Conservation (phyloP, 2,329 filamentous ascomycete genomes). For the Rhexocercosporidium sp. region DNA sequence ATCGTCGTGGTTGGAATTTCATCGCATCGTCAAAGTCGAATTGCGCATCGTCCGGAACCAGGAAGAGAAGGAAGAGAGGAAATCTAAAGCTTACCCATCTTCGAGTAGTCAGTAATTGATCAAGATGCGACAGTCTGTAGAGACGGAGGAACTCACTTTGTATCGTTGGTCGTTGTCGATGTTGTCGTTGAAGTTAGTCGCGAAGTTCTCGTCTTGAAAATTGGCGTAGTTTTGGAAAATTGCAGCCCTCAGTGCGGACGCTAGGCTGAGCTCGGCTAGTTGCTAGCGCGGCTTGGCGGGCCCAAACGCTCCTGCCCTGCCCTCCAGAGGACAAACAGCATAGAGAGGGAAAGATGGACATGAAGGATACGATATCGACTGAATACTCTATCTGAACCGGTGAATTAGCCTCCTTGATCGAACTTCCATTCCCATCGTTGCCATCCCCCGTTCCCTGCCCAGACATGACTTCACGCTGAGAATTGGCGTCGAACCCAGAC, state of each 20-base stretch:
- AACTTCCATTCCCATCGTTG: background rate
- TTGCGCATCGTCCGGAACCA: conserved; percentile 12
- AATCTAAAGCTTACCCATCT: conserved; percentile 66
- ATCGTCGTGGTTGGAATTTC: background rate
- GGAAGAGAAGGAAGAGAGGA: conserved; percentile 30
- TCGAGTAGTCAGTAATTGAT: conserved; percentile 42
- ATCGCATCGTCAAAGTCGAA: background rate
- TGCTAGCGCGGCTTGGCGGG: background rate
- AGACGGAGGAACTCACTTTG: conserved; percentile 51
- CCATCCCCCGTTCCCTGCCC: background rate
- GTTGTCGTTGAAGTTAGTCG: conserved; percentile 36
- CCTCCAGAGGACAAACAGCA: too few species aligned
- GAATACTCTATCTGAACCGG: background rate
- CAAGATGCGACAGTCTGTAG: conserved; percentile 28
- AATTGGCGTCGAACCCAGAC: too few species aligned
- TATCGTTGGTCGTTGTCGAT: conserved; percentile 49
- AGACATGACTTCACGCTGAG: background rate
- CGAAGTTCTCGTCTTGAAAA: conserved; percentile 21
- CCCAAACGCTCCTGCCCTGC: background rate
- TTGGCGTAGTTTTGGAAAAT: conserved; percentile 29
- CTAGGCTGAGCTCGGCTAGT: conserved; percentile 22
- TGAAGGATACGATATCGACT: too few species aligned
- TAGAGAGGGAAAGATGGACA: too few species aligned
- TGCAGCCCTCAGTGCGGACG: conserved; percentile 24
- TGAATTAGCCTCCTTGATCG: background rate